These are phyloP conservation scores for Tulasnella sp. DNA, from an alignment of 768 basidiomycete species.

Conservation along the genomic window DNA sequence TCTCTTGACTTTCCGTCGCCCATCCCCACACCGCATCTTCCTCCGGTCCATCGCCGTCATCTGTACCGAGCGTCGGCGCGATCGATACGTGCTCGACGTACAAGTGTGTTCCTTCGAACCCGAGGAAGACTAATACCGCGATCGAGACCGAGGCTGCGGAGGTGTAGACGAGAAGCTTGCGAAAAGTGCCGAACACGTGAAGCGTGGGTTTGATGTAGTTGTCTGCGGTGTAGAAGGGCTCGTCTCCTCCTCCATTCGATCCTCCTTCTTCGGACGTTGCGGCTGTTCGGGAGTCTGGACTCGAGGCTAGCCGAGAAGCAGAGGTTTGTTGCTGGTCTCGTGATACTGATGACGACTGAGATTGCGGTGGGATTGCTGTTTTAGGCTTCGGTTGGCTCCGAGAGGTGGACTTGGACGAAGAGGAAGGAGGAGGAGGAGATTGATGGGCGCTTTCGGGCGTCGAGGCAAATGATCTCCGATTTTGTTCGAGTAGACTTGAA, in stretches of 20 bases:
- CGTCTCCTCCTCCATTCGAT: slow-evolving; percentile 1
- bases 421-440: neutral
- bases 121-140: slow-evolving; percentile 14
- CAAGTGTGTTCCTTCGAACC: slow-evolving; percentile 46
- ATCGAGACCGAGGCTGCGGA: slow-evolving; percentile 4
- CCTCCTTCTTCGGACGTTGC: neutral
- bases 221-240: neutral
- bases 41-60: slow-evolving; percentile 24
- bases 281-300: neutral
- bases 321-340: neutral
- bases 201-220: slow-evolving; percentile 11
- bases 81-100: slow-evolving; percentile 52
- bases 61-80: slow-evolving; percentile 22
- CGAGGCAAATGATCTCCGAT: neutral
- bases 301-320: neutral
- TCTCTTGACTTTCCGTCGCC: slow-evolving; percentile 53
- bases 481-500: neutral
- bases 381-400: neutral
- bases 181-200: neutral
- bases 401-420: neutral
- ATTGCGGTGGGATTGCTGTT: neutral
- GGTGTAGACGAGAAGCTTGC: slow-evolving; percentile 1
- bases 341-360: neutral
- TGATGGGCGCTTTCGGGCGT: neutral
- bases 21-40: slow-evolving; percentile 46